Conservation (phyloP, 768 basidiomycete species). For the Tylopilus sp. region DNA sequence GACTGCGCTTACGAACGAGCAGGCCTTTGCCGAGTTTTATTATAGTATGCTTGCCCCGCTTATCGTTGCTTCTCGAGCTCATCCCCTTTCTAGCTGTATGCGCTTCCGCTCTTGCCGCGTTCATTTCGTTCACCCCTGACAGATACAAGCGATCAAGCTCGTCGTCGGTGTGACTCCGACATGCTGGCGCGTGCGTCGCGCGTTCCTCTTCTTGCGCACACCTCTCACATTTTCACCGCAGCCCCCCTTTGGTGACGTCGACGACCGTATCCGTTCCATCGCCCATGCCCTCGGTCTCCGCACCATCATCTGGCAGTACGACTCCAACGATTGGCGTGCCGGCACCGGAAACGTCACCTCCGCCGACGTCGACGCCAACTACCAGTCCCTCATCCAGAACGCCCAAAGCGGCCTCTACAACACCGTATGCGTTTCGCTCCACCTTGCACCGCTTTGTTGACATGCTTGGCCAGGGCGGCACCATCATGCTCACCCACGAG, state of each 20-base stretch:
- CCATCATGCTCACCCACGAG: slow-evolving; percentile 57
- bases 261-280: slow-evolving; percentile 74
- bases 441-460: no score
- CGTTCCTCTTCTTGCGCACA: neutral
- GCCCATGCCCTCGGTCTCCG: slow-evolving; percentile 62
- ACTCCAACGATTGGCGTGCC: slow-evolving; percentile 72
- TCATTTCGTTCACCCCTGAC: neutral
- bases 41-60: slow-evolving; percentile 46
- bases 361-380: slow-evolving; percentile 49
- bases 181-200: slow-evolving; percentile 56
- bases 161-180: slow-evolving; percentile 54
- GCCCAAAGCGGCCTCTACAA: slow-evolving; percentile 42
- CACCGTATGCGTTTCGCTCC: slow-evolving; percentile 31
- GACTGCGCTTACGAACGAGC: slow-evolving; percentile 57
- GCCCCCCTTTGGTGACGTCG: slow-evolving; percentile 68
- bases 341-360: slow-evolving; percentile 43
- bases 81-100: slow-evolving; percentile 23
- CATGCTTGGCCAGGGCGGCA: slow-evolving; percentile 37
- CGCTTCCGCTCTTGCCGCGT: neutral
- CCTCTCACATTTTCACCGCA: slow-evolving; percentile 16
- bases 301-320: slow-evolving; percentile 71
- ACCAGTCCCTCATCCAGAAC: slow-evolving; percentile 48
- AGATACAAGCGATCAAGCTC: slow-evolving; percentile 54
- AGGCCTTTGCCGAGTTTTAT: slow-evolving; percentile 76
- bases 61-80: neutral